Evolutionary conservation across 805 yeast genomes (phyloP).

Genomic region (Trichomonascus vanleenenianus): DNA sequence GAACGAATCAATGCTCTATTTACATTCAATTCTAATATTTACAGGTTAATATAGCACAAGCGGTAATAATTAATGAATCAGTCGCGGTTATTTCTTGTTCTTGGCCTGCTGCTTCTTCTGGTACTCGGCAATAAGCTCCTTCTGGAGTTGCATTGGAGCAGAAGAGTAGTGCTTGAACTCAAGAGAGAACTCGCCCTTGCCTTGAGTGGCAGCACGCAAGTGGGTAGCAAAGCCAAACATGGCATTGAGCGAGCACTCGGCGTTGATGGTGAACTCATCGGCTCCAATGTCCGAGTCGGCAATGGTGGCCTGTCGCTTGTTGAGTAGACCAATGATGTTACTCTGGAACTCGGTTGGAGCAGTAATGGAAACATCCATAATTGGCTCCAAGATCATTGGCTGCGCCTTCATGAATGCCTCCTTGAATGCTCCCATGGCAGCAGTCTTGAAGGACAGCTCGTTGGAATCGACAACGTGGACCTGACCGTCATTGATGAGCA

Average conservation of each 20-base stretch:
- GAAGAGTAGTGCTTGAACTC: conserved; percentile 93
- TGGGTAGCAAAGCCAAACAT: conserved; percentile 96
- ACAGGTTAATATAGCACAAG: conserved; percentile 8
- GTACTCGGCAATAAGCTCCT: conserved; percentile 78
- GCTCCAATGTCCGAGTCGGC: conserved; percentile 89
- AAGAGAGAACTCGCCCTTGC: conserved; percentile 95
- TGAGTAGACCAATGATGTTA: conserved; percentile 78
- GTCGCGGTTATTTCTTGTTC: conserved; percentile 19
- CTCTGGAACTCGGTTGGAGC: conserved; percentile 98
- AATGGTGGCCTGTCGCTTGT: conserved; percentile 87
- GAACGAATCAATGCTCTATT: too few species aligned
- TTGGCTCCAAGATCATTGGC: conserved; percentile 91
- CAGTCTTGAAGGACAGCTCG: conserved; percentile 90
- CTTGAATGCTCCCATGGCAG: conserved; percentile 85
- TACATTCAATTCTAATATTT: conserved; percentile 5
- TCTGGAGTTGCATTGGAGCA: conserved; percentile 84
- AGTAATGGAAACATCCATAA: conserved; percentile 86
- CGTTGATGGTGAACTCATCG: conserved; percentile 87
- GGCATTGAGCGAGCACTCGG: conserved; percentile 93
- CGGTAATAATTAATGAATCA: too few species aligned
- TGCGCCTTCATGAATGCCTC: conserved; percentile 78
- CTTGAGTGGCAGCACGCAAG: conserved; percentile 94
- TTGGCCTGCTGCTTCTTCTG: conserved; percentile 47
- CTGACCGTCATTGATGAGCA: conserved; percentile 95
- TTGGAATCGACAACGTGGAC: conserved; percentile 96